These are phyloP conservation scores for Fusarium setosum DNA, from an alignment of 2,329 filamentous ascomycete genomes.

Conservation along the genomic window DNA sequence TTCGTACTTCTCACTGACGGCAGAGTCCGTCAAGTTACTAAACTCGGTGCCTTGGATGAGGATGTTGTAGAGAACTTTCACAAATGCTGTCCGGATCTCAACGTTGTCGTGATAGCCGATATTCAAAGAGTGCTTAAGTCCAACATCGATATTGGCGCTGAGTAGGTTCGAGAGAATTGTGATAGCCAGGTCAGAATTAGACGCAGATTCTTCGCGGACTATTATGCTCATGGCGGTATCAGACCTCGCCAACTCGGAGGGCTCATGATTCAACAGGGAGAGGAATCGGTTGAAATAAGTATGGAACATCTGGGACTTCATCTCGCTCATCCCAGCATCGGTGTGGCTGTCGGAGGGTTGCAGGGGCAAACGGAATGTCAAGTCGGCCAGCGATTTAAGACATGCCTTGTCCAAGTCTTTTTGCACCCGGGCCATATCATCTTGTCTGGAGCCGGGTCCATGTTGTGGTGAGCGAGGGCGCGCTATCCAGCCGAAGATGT, in stretches of 20 bases:
- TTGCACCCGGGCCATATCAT: constrained; percentile 69
- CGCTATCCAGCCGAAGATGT: constrained; percentile 76
- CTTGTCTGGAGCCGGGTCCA: constrained; percentile 58
- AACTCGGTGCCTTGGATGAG: constrained; percentile 79
- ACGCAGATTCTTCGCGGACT: constrained; percentile 64
- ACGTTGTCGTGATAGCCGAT: constrained; percentile 79
- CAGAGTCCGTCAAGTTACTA: constrained; percentile 73
- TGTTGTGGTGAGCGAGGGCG: constrained; percentile 64
- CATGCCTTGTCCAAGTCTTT: constrained; percentile 75
- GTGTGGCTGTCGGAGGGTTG: constrained; percentile 74
- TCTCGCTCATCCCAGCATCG: constrained; percentile 74
- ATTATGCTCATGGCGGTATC: constrained; percentile 48
- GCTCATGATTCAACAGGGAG: constrained; percentile 71
- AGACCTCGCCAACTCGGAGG: constrained; percentile 51
- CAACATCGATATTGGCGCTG: constrained; percentile 78
- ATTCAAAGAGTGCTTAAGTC: constrained; percentile 75
- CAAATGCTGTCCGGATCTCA: constrained; percentile 76
- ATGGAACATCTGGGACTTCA: constrained; percentile 78
- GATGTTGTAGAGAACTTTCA: constrained; percentile 77
- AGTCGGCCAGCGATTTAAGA: constrained; percentile 71
- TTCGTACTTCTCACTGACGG: constrained; percentile 76
- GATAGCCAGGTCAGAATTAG: constrained; percentile 72
- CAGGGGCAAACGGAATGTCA: constrained; percentile 74
- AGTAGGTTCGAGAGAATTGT: constrained; percentile 75
- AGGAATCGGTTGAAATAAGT: constrained; percentile 78